These are phyloP conservation scores for Populus simonii DNA, from an alignment of 345 rosid genomes.

Conservation along the genomic window DNA sequence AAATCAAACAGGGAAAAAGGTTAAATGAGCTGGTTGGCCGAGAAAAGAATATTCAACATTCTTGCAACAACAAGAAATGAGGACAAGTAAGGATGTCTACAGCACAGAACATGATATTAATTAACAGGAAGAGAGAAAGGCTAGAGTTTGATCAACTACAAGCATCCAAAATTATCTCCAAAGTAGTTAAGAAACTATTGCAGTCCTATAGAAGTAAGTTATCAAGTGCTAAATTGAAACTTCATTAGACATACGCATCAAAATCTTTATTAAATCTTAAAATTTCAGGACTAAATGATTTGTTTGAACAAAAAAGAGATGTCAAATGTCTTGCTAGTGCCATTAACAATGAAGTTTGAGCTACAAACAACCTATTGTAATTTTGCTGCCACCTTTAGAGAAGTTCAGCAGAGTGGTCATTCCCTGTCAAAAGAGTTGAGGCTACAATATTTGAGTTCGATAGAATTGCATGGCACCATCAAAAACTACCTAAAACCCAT, in stretches of 20 bases:
- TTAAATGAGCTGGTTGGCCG: neutral
- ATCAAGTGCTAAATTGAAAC: neutral
- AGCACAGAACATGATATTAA: neutral
- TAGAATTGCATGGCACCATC: neutral
- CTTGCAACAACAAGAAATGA: neutral
- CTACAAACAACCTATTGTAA: neutral
- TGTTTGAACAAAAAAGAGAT: neutral
- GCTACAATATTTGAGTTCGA: neutral
- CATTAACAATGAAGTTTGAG: neutral
- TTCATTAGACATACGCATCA: neutral
- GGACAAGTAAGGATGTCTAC: neutral
- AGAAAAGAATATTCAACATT: neutral
- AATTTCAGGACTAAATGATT: neutral
- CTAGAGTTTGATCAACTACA: neutral
- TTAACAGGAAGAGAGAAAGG: neutral
- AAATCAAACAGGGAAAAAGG: neutral
- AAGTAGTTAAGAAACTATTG: neutral
- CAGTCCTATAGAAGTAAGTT: neutral
- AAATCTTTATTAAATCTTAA: neutral
- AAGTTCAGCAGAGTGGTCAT: neutral
- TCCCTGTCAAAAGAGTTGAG: neutral
- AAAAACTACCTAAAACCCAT: neutral
- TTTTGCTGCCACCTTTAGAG: neutral
- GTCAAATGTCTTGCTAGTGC: neutral
- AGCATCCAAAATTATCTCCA: neutral